Evolutionary conservation across 1,284 basidiomycete species (phyloP).

Genomic region (Ganoderma multipileum): DNA sequence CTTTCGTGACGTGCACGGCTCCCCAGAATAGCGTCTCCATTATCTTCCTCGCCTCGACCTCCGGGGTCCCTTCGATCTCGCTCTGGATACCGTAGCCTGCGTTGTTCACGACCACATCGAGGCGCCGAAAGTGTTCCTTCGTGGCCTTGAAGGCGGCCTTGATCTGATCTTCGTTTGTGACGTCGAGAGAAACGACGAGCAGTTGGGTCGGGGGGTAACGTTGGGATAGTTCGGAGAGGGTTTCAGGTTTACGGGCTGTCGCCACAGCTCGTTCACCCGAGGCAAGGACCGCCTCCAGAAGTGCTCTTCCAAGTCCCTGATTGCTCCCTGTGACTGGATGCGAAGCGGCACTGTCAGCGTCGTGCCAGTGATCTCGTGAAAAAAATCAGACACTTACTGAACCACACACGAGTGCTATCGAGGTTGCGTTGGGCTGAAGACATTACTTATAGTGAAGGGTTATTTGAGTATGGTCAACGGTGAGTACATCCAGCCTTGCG

Average conservation of each 20-base stretch:
- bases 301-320: background rate
- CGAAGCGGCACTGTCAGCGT: background rate
- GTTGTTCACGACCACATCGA: constrained; percentile 55
- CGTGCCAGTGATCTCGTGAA: background rate
- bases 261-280: constrained; percentile 42
- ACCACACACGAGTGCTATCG: background rate
- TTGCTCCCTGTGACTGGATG: background rate
- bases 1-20: constrained; percentile 40
- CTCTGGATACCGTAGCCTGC: constrained; percentile 42
- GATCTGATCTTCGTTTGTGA: constrained; percentile 41
- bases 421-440: too few relatives aligned
- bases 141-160: constrained; percentile 43
- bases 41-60: constrained; percentile 39
- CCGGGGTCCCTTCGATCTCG: constrained; percentile 45
- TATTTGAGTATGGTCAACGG: too few relatives aligned
- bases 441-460: too few relatives aligned
- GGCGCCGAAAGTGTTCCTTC: constrained; percentile 44
- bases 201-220: constrained; percentile 35
- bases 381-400: background rate
- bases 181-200: constrained; percentile 49
- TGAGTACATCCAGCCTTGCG: too few relatives aligned
- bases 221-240: constrained; percentile 32
- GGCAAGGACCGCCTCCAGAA: constrained; percentile 27
- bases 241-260: constrained; percentile 39
- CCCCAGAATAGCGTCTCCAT: constrained; percentile 50